phyloP scores from a whole-genome alignment of 2,329 filamentous ascomycete species.

The Cladophialophora chaetospira region DNA sequence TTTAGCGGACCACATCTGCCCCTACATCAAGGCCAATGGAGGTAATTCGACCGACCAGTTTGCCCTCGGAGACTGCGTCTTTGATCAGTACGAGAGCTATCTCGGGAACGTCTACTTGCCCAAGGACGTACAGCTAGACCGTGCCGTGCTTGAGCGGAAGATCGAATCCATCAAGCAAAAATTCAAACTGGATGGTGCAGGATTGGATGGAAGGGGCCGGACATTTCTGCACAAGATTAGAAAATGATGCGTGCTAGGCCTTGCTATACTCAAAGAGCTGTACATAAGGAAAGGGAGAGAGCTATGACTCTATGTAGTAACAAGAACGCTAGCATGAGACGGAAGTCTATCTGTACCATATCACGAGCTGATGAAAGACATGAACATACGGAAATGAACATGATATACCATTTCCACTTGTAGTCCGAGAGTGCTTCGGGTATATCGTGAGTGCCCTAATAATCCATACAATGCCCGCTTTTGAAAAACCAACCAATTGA shows the following conservation, averaged over 20 bases:
- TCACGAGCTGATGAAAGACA: background rate
- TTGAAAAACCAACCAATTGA: background rate
- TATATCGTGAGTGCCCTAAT: background rate
- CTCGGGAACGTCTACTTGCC: conserved; percentile 34
- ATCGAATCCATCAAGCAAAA: conserved; percentile 30
- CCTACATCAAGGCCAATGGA: conserved; percentile 33
- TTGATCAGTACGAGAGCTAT: conserved; percentile 38
- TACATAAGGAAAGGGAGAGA: background rate
- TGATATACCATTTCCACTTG: background rate
- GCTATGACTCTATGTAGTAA: background rate
- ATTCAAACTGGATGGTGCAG: conserved; percentile 16
- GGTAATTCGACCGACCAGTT: background rate
- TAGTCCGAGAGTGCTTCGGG: background rate
- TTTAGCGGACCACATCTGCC: conserved; percentile 42
- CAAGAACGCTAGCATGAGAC: background rate
- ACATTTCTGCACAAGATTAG: background rate
- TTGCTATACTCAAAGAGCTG: too few relatives aligned
- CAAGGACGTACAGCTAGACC: conserved; percentile 31
- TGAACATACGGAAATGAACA: background rate
- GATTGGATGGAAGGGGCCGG: background rate
- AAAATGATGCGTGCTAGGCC: too few relatives aligned
- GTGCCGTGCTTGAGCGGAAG: conserved; percentile 34
- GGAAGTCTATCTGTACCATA: background rate
- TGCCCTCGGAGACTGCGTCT: conserved; percentile 35
- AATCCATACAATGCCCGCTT: background rate